Evolutionary conservation across 495 filamentous ascomycete genomes (phyloP).

Genomic region (Chaetomium cochliodes): DNA sequence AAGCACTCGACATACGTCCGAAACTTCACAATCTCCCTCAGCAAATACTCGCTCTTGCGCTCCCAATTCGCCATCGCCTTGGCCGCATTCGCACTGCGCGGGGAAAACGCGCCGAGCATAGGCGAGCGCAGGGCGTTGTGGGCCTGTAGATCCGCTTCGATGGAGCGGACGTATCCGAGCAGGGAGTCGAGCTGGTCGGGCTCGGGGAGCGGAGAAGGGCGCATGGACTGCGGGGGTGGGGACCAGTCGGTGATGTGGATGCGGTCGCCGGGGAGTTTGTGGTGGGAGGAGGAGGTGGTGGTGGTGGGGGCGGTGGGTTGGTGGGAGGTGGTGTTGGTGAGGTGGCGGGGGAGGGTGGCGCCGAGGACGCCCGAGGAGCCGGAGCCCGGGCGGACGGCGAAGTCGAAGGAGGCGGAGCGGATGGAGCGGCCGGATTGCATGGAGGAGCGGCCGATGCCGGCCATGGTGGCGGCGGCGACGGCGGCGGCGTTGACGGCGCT

Average conservation of each 20-base stretch:
- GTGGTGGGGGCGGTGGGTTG: not conserved
- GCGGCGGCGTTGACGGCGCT: slow-evolving; percentile 37
- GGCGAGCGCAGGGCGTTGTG: slow-evolving; percentile 84
- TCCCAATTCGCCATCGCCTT: slow-evolving; percentile 97
- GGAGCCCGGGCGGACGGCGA: slow-evolving; percentile 41
- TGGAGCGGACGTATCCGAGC: slow-evolving; percentile 72
- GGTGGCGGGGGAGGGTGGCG: slow-evolving; percentile 36
- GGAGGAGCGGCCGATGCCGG: slow-evolving; percentile 33
- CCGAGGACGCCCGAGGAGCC: slow-evolving; percentile 68
- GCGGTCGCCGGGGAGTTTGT: slow-evolving; percentile 77
- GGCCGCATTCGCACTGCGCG: slow-evolving; percentile 72
- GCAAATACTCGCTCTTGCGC: slow-evolving; percentile 83
- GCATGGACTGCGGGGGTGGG: slow-evolving; percentile 89
- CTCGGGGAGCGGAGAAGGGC: slow-evolving; percentile 73
- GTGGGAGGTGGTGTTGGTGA: not conserved
- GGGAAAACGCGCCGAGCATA: slow-evolving; percentile 88
- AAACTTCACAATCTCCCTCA: slow-evolving; percentile 96
- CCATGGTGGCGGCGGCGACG: slow-evolving; percentile 18
- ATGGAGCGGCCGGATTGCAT: slow-evolving; percentile 46
- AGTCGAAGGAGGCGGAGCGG: slow-evolving; percentile 45
- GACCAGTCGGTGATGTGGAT: slow-evolving; percentile 86
- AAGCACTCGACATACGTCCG: slow-evolving; percentile 88
- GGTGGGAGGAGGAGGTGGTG: not conserved
- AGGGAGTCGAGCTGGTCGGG: slow-evolving; percentile 76
- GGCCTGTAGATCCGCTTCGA: slow-evolving; percentile 78